phyloP scores from a whole-genome alignment of 2,329 filamentous ascomycete genomes.

The Trichophyton mentagrophytes region DNA sequence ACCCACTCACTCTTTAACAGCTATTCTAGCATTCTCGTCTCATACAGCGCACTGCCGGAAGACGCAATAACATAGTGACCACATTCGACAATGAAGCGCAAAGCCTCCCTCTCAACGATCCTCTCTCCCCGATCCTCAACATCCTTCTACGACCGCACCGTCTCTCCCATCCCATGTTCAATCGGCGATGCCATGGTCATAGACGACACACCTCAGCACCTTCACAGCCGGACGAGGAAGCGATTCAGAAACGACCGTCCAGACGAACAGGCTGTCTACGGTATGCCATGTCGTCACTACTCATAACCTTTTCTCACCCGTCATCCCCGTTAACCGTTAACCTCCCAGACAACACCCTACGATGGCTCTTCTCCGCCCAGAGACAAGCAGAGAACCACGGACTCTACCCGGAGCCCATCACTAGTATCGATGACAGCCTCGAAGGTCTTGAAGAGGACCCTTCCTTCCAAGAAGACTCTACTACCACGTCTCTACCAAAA shows the following conservation, averaged over 20 bases:
- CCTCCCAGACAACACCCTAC: slow-evolving; percentile 28
- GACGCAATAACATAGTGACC: background rate
- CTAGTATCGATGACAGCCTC: background rate
- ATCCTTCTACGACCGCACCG: slow-evolving; percentile 17
- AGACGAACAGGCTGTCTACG: slow-evolving; percentile 42
- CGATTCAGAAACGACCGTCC: slow-evolving; percentile 46
- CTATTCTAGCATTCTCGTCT: background rate
- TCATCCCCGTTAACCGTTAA: slow-evolving; percentile 12
- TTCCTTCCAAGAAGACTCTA: slow-evolving; percentile 11
- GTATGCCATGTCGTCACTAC: slow-evolving; percentile 28
- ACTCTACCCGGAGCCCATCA: slow-evolving; percentile 10
- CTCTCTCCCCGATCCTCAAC: slow-evolving; percentile 30
- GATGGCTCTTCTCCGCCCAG: slow-evolving; percentile 32
- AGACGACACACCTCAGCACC: slow-evolving; percentile 29
- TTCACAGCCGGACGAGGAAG: slow-evolving; percentile 47
- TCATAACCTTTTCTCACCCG: background rate
- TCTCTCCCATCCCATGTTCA: slow-evolving; percentile 16
- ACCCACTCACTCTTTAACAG: background rate
- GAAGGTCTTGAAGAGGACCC: background rate
- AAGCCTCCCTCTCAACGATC: slow-evolving; percentile 40
- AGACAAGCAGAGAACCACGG: slow-evolving; percentile 18
- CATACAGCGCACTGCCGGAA: background rate
- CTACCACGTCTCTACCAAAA: slow-evolving; percentile 14
- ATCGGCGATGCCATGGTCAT: slow-evolving; percentile 19
- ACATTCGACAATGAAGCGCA: slow-evolving; percentile 45